Evolutionary conservation across 345 rosid genomes (phyloP).

Genomic region (Physaria fendleri): DNA sequence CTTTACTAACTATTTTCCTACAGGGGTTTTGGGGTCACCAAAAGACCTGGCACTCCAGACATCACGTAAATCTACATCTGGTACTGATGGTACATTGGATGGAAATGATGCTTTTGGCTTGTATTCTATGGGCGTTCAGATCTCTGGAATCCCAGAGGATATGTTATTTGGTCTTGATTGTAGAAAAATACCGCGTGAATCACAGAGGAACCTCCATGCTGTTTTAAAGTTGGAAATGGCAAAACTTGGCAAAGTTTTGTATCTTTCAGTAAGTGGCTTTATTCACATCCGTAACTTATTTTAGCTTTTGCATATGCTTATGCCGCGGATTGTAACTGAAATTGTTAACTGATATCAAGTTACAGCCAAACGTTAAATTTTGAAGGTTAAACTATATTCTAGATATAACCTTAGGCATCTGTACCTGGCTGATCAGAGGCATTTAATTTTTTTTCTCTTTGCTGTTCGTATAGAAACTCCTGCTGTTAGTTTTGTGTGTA

Average conservation of each 20-base stretch:
- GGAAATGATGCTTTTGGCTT: conserved; percentile 14
- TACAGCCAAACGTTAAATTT: not conserved
- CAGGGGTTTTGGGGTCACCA: conserved; percentile 41
- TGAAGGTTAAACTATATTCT: not conserved
- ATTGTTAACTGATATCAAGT: conserved; percentile 8
- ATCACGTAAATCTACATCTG: conserved; percentile 22
- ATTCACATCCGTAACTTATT: conserved; percentile 12
- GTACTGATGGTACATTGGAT: not conserved
- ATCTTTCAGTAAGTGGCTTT: conserved; percentile 50
- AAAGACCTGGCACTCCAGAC: conserved; percentile 22
- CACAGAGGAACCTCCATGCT: conserved; percentile 56
- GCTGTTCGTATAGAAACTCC: not conserved
- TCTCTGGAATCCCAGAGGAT: conserved; percentile 31
- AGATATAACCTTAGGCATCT: not conserved
- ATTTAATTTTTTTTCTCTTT: not conserved
- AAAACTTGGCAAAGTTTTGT: conserved; percentile 57
- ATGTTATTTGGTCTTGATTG: conserved; percentile 31
- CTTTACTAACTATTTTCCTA: conserved; percentile 23
- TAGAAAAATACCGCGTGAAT: conserved; percentile 34
- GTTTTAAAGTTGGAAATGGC: conserved; percentile 53
- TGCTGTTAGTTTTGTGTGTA: not conserved
- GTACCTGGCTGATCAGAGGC: not conserved
- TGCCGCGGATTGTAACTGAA: not conserved
- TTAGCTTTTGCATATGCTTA: conserved; percentile 7
- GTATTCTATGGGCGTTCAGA: conserved; percentile 17